Conservation (phyloP, 371 early-diverging fungal species). For the Paramicrosporidium saccamoebae region DNA sequence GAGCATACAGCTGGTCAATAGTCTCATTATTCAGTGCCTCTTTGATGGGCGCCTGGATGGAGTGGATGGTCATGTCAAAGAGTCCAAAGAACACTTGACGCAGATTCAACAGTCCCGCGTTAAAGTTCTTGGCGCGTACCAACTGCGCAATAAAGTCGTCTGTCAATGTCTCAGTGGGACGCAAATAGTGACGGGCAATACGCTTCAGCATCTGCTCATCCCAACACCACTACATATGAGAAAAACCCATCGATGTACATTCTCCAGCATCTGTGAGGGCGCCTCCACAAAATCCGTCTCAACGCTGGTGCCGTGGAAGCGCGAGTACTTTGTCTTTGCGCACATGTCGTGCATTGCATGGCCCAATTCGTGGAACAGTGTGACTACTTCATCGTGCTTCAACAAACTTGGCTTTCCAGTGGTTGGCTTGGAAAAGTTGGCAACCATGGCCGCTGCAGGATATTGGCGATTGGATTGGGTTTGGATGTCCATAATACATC, state of each 20-base stretch:
- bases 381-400: slow-evolving; percentile 44
- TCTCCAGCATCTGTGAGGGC: slow-evolving; percentile 50
- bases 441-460: slow-evolving; percentile 43
- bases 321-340: slow-evolving; percentile 20
- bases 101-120: slow-evolving; percentile 26
- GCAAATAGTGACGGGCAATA: slow-evolving; percentile 26
- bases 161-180: slow-evolving; percentile 25
- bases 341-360: slow-evolving; percentile 54
- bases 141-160: slow-evolving; percentile 25
- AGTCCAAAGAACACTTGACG: slow-evolving; percentile 40
- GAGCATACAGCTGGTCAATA: slow-evolving; percentile 14
- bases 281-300: slow-evolving; percentile 70
- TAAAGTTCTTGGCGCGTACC: slow-evolving; percentile 27
- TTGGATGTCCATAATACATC: slow-evolving; percentile 11
- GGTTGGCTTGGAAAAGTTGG: slow-evolving; percentile 46
- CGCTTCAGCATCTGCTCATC: slow-evolving; percentile 22
- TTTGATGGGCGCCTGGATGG: slow-evolving; percentile 2
- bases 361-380: slow-evolving; percentile 41
- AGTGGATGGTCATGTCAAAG: slow-evolving; percentile 34
- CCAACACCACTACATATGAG: slow-evolving; percentile 34
- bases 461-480: slow-evolving; percentile 7
- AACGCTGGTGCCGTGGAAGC: slow-evolving; percentile 38
- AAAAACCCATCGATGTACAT: slow-evolving; percentile 2
- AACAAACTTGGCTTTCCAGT: slow-evolving; percentile 28
- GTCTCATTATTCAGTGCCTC: slow-evolving; percentile 5